Base-by-base conservation (phyloP, 495 filamentous ascomycete species). In the Achaetomiella virescens region DNA sequence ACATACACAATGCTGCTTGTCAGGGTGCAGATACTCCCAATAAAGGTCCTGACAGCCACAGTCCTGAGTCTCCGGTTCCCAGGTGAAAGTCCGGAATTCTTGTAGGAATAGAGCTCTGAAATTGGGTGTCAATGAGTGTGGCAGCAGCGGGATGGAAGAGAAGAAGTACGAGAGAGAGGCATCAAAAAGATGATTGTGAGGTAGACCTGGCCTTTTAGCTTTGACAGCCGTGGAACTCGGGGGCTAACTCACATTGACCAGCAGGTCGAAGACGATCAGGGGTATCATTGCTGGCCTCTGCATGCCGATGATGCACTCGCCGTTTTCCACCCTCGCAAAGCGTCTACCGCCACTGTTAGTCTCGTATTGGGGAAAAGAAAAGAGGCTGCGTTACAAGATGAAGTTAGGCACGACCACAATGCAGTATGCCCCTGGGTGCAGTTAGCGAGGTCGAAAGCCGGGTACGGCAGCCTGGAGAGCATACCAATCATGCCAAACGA, bases 261-360 rank as follows among this genome's bases (percentile, higher is more conserved):
- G 43, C 17, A 76, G 65, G 49, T 80, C 76, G 47, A 79, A 76
- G 1, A 52, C 55, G 31, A 82, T 80, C 6, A 82, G 68, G 1
- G 76, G 78, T 6, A 80, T 69, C 68, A 81, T 72, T 6, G 75
- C 74, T 14, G 67, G 60, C 45, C 61, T 72, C 54, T 73, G 58
- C 72, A 82, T 79, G 6, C 79, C 79, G 53, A 82, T 78, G 53
- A 77, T 74, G 58, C 79, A 82, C 36, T 68, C 57, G 9, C 72
- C 73, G 37, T 78, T 64, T 3, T 75, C 68, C 48, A 78, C 70
- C 45, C 65, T 68, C 15, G 73, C 69, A 48, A 75, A 69, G 4
- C 78, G 78, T 50, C 78, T 80, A 37, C 21, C 31, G 6, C 12
- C 37, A 11, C 9, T 18, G 53, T 52, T n/a, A 55, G 58, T 38